phyloP scores from a whole-genome alignment of 2,329 filamentous ascomycete genomes.

The Xylariaceae sp. region DNA sequence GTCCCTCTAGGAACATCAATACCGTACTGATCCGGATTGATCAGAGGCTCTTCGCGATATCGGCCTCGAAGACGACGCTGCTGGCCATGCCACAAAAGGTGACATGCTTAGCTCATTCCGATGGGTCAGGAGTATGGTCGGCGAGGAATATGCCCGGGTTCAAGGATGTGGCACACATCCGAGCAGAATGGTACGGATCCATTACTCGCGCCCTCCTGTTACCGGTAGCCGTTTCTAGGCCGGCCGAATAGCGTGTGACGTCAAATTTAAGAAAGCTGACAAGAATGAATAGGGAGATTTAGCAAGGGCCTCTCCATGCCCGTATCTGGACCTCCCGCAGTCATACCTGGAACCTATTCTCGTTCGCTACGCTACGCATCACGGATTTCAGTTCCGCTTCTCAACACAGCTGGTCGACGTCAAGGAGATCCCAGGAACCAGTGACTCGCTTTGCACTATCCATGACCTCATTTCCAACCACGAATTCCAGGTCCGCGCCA shows the following conservation, averaged over 20 bases:
- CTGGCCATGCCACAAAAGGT: conserved; percentile 36
- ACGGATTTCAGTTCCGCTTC: conserved; percentile 39
- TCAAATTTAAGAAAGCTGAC: not conserved
- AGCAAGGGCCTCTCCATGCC: conserved; percentile 40
- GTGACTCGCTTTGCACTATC: conserved; percentile 25
- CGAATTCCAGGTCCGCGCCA: conserved; percentile 40
- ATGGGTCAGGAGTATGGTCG: conserved; percentile 51
- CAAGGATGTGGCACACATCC: conserved; percentile 51
- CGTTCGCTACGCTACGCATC: conserved; percentile 36
- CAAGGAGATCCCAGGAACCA: conserved; percentile 11
- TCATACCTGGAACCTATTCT: conserved; percentile 43
- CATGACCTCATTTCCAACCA: conserved; percentile 40
- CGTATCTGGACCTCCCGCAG: conserved; percentile 42
- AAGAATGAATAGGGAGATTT: conserved; percentile 37
- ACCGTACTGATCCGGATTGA: not conserved
- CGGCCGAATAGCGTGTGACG: no score
- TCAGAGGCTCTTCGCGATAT: conserved; percentile 51
- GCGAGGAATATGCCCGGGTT: conserved; percentile 47
- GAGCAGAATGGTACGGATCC: conserved; percentile 35
- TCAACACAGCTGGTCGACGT: conserved; percentile 37
- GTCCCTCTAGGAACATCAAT: not conserved
- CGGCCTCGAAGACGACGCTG: conserved; percentile 42
- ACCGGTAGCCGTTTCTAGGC: no score
- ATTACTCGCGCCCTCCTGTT: no score
- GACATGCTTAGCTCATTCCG: conserved; percentile 46